Conservation (phyloP, 352 stramenopile genomes). For the Globisporangium nodosum region DNA sequence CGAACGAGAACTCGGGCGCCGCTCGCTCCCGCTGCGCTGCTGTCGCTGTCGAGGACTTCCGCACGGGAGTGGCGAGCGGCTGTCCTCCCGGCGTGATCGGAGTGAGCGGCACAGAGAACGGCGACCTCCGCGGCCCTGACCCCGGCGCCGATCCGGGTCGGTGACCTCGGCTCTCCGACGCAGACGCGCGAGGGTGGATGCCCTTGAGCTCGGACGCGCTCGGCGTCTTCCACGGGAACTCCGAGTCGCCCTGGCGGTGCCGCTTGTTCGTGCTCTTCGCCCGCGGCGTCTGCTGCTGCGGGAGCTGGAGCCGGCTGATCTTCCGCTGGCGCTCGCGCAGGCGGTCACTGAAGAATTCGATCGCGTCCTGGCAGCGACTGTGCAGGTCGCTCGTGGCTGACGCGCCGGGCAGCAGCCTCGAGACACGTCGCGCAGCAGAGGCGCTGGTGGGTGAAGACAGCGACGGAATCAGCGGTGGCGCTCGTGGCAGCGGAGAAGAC, state of each 20-base stretch:
- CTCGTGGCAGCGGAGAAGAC: too few species aligned
- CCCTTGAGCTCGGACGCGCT: slow-evolving; percentile 1
- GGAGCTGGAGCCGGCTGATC: slow-evolving; percentile 30
- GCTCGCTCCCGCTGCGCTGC: not conserved
- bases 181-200: slow-evolving; percentile 7
- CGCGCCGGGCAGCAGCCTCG: not conserved
- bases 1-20: slow-evolving; percentile 19
- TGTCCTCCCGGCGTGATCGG: not conserved
- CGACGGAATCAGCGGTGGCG: too few species aligned
- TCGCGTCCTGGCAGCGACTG: slow-evolving; percentile 34
- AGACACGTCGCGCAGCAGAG: too few species aligned
- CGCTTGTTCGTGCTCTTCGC: slow-evolving; percentile 14
- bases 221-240: slow-evolving; percentile 9
- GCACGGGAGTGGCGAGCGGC: too few species aligned
- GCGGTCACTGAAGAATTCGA: slow-evolving; percentile 27
- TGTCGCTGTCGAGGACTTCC: not conserved
- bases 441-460: too few species aligned
- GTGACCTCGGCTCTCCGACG: not conserved
- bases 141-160: not conserved
- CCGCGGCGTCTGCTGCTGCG: slow-evolving; percentile 9
- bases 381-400: slow-evolving; percentile 23
- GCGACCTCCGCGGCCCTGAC: slow-evolving; percentile 2
- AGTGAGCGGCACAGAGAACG: too few species aligned
- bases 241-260: not conserved
- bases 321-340: slow-evolving; percentile 35